Percentiles rank a stretch among this genome's conserved stretches.
Evolutionary conservation across 306 rosid species (phyloP).

Genomic region (Malus orientalis): DNA sequence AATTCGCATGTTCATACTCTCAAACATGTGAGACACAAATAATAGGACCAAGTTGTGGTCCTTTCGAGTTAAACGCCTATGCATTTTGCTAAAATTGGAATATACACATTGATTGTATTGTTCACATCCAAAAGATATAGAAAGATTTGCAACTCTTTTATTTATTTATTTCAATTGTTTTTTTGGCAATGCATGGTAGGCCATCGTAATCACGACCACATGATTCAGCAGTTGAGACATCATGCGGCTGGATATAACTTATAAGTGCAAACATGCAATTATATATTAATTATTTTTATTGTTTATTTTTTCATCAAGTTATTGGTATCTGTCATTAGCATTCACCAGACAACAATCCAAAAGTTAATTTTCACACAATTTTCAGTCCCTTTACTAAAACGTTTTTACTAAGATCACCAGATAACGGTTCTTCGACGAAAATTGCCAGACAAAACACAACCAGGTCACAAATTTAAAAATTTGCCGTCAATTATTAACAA

Average conservation of each 20-base stretch:
- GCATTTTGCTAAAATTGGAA: neutral
- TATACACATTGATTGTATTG: neutral
- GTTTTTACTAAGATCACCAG: neutral
- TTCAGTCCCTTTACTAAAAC: neutral
- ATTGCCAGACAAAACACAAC: neutral
- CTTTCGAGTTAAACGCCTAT: neutral
- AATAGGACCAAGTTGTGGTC: too few species aligned
- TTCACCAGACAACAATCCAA: slow-evolving; percentile 11
- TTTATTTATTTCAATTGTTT: too few species aligned
- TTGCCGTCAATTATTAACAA: too few species aligned
- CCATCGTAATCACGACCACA: neutral
- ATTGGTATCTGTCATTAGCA: slow-evolving; percentile 30
- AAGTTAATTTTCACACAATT: neutral
- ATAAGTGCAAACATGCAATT: slow-evolving; percentile 2
- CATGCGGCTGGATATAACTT: neutral
- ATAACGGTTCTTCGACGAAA: neutral
- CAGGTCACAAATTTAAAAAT: neutral
- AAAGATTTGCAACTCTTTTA: neutral
- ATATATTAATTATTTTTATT: neutral
- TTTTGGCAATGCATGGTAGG: slow-evolving; percentile 12
- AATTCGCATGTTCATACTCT: too few species aligned
- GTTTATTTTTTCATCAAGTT: neutral
- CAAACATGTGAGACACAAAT: too few species aligned
- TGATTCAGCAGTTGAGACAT: slow-evolving; percentile 6
- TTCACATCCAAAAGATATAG: neutral